Conservation (phyloP, 2,329 filamentous ascomycete genomes). For the Hortaea sp. region DNA sequence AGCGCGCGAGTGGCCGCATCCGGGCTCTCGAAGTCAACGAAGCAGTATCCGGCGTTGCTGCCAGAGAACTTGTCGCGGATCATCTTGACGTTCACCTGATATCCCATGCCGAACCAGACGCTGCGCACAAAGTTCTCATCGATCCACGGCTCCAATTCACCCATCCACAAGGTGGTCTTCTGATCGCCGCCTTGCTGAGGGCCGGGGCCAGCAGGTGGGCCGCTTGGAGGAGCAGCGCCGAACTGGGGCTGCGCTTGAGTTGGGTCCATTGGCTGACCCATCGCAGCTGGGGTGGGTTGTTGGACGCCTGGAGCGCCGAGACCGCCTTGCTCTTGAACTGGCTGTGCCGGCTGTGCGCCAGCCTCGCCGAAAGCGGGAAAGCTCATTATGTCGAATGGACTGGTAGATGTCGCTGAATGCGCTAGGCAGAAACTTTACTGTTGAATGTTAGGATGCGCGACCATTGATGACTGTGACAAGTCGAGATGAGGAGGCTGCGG, state of each 20-base stretch:
- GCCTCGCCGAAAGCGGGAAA: conserved; percentile 54
- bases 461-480: neutral
- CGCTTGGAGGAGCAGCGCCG: conserved; percentile 36
- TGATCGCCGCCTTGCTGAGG: conserved; percentile 32
- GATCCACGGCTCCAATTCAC: conserved; percentile 97
- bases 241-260: conserved; percentile 31
- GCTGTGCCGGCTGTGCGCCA: conserved; percentile 44
- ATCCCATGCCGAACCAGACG: conserved; percentile 85
- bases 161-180: conserved; percentile 63
- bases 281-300: conserved; percentile 39
- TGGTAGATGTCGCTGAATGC: neutral
- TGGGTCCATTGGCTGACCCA: conserved; percentile 49
- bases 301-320: conserved; percentile 45
- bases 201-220: conserved; percentile 28
- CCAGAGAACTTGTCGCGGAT: conserved; percentile 97
- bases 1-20: conserved; percentile 87
- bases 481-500: neutral
- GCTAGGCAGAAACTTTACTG: conserved; percentile 7
- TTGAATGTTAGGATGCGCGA: conserved; percentile 4
- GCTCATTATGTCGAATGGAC: conserved; percentile 44
- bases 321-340: conserved; percentile 18
- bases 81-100: conserved; percentile 97
- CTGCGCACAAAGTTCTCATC: conserved; percentile 98
- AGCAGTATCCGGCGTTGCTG: conserved; percentile 97
- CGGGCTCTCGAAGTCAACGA: conserved; percentile 79